Evolutionary conservation across 805 yeast genomes (phyloP), one percentile per base, ranked within the genome.

Genomic region (Starmera dryadoides): DNA sequence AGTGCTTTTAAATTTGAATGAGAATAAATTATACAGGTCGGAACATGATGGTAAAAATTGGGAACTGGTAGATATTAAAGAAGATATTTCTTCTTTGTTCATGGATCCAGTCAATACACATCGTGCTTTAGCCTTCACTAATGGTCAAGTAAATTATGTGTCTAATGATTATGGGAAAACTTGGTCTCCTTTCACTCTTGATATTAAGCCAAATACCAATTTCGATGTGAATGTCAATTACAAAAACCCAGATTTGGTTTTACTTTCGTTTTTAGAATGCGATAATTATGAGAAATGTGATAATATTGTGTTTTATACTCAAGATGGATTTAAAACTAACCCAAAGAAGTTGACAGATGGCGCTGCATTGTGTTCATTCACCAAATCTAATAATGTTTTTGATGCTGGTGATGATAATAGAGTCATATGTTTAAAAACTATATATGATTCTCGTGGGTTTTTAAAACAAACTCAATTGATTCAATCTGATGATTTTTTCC

Each of bases 41-140:
- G 57, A 46, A 10, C 71, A 79, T 49, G 72, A 69, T 36, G 80
- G 79, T 7, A 55, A 41, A 10, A 47, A 59, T 0, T 79, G 78
- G 69, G 42, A 48, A 7, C 48, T 53, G 29, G 62, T 71, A 3
- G 49, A 59, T 26, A 49, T 62, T 2, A 60, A 69, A 16, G 60
- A 66, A 8, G 62, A 55, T 33, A 49, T 51, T 15, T 40, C 42
- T 22, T 46, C 50, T 3, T 33, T 43, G 14, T 21, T 62, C 18
- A 44, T 61, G 19, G 62, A 70, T 46, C 66, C 64, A 3, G 53
- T 52, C 40, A 62, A 63, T 33, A 56, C 54, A 28, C 52, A 58
- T 2, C 52, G 68, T 28, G 78, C 75, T 1, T 62, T 67, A 42
- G 67, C 66, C 2, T 47, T 68, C 34, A 52, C 68, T 3, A 34